Percentiles rank a stretch among this genome's conserved stretches.
Evolutionary conservation across 306 rosid species (phyloP).

Genomic region (Cucurbita argyrosperma): DNA sequence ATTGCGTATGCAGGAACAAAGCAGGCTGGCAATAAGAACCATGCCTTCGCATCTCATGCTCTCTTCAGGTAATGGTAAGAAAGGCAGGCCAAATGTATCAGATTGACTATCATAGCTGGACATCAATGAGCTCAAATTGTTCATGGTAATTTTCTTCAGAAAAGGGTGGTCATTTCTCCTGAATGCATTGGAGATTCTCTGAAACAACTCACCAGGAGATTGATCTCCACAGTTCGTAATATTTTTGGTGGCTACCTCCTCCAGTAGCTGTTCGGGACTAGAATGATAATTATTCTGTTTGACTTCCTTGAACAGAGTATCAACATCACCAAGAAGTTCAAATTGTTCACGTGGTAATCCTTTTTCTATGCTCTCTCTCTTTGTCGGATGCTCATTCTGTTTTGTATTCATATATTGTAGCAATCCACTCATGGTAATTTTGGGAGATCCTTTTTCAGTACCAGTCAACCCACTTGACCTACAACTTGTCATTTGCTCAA

Average conservation of each 20-base stretch:
- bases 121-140: conserved; percentile 58
- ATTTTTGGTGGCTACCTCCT: conserved; percentile 19
- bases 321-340: conserved; percentile 68
- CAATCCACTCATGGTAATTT: conserved; percentile 21
- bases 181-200: conserved; percentile 60
- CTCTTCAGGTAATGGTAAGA: conserved; percentile 62
- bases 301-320: conserved; percentile 55
- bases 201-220: conserved; percentile 74
- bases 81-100: conserved; percentile 80
- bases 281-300: conserved; percentile 38
- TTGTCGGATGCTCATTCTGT: conserved; percentile 38
- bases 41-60: conserved; percentile 89
- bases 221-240: conserved; percentile 30
- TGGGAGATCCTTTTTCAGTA: conserved; percentile 16
- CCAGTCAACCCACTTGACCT: conserved; percentile 31
- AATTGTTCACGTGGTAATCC: conserved; percentile 42
- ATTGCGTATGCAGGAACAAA: conserved; percentile 89
- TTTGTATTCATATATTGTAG: conserved; percentile 40
- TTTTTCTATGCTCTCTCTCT: conserved; percentile 40
- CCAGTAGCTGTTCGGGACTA: conserved; percentile 25
- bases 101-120: conserved; percentile 80
- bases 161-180: conserved; percentile 77
- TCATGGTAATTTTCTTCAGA: conserved; percentile 58
- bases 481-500: conserved; percentile 67
- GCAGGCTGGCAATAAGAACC: conserved; percentile 87